Evolutionary conservation across 352 stramenopile species (phyloP).

Genomic region (Pythium scleroteichum): DNA sequence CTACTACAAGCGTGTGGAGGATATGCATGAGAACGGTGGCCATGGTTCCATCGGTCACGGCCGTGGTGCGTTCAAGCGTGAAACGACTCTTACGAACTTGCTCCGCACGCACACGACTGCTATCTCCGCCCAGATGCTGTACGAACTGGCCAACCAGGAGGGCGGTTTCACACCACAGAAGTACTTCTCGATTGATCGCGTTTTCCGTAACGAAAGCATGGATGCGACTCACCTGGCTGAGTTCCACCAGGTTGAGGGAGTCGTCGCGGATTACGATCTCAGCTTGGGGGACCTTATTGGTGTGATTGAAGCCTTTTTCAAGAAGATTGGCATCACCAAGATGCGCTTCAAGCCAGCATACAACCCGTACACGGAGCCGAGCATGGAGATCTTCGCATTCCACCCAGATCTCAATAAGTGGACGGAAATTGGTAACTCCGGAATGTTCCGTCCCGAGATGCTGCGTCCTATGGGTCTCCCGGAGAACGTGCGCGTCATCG

Average conservation of each 20-base stretch:
- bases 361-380: conserved; percentile 99
- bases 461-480: conserved; percentile 98
- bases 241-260: conserved; percentile 99
- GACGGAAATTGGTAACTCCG: conserved; percentile 99
- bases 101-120: conserved; percentile 99
- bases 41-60: conserved; percentile 94
- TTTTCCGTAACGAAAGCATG: conserved; percentile 99
- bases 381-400: conserved; percentile 99
- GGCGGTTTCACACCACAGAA: conserved; percentile 97
- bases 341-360: conserved; percentile 99
- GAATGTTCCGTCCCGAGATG: conserved; percentile 99
- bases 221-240: conserved; percentile 99
- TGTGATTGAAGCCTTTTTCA: conserved; percentile 99
- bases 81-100: conserved; percentile 99
- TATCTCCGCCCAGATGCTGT: conserved; percentile 99
- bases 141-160: conserved; percentile 94
- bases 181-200: conserved; percentile 99
- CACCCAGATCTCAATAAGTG: conserved; percentile 99
- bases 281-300: conserved; percentile 98
- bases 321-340: conserved; percentile 97
- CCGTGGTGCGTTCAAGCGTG: conserved; percentile 87
- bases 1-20: conserved; percentile 98
- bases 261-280: conserved; percentile 99
- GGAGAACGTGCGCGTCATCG: conserved; percentile 99
- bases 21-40: conserved; percentile 98